These are phyloP conservation scores for Rosellinia necatrix DNA, from an alignment of 2,329 filamentous ascomycete species.

Conservation along the genomic window DNA sequence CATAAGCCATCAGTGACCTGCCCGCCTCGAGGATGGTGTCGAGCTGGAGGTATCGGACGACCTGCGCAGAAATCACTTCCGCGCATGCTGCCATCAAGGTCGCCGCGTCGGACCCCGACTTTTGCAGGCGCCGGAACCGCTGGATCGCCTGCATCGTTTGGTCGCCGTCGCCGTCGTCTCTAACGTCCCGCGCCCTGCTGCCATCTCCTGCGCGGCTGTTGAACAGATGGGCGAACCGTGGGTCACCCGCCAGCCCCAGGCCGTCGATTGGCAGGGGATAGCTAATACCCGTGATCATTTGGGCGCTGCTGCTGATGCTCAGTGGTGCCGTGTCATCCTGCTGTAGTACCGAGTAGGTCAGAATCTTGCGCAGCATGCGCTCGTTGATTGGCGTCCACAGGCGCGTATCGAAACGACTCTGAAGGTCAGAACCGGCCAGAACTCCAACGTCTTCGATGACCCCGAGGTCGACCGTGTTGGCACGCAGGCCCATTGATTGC, in stretches of 20 bases:
- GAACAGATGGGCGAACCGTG: slow-evolving; percentile 33
- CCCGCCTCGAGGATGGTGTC: slow-evolving; percentile 33
- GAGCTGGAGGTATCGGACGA: slow-evolving; percentile 35
- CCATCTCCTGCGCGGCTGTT: background rate
- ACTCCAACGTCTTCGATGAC: slow-evolving; percentile 41
- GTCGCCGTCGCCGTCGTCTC: background rate
- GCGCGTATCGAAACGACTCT: background rate
- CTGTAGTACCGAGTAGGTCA: background rate
- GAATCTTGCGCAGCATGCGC: background rate
- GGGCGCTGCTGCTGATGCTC: slow-evolving; percentile 14
- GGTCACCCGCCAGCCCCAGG: slow-evolving; percentile 33
- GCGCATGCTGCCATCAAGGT: slow-evolving; percentile 27
- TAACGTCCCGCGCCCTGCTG: background rate
- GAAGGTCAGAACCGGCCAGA: background rate
- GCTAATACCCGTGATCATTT: slow-evolving; percentile 34
- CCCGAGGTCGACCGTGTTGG: slow-evolving; percentile 46
- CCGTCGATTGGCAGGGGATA: slow-evolving; percentile 33
- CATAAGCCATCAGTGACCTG: slow-evolving; percentile 36
- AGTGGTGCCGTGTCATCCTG: slow-evolving; percentile 37
- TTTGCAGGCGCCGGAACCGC: background rate
- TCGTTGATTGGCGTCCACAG: slow-evolving; percentile 10
- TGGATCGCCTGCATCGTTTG: slow-evolving; percentile 10
- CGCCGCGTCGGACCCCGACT: slow-evolving; percentile 25
- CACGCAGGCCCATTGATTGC: slow-evolving; percentile 40
- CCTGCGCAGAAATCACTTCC: slow-evolving; percentile 31